Conservation (phyloP, 257 asterid genomes). For the Avicennia marina region DNA sequence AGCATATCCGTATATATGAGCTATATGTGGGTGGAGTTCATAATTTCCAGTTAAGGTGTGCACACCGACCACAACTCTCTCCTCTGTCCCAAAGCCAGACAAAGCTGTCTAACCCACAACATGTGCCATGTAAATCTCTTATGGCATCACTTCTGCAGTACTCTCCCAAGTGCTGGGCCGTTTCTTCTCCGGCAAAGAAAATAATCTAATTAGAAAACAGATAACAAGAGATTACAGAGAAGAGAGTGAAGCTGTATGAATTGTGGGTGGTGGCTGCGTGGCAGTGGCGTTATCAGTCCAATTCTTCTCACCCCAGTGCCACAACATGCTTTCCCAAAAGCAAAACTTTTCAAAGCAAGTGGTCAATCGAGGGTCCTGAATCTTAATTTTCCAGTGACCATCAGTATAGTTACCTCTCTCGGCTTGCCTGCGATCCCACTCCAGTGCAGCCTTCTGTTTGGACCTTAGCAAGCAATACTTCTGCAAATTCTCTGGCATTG, state of each 20-base stretch:
- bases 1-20: too few species aligned
- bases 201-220: too few species aligned
- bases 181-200: neutral
- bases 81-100: too few species aligned
- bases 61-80: too few species aligned
- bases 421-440: constrained; percentile 80
- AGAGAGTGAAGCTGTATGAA: constrained; percentile 32
- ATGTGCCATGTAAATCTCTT: too few species aligned
- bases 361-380: constrained; percentile 49
- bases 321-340: constrained; percentile 89
- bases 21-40: too few species aligned
- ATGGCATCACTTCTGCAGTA: constrained; percentile 10
- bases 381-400: constrained; percentile 74
- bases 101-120: too few species aligned
- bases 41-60: too few species aligned
- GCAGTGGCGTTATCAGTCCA: constrained; percentile 72
- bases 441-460: constrained; percentile 84
- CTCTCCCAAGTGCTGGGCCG: neutral
- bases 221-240: constrained; percentile 27
- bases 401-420: constrained; percentile 73
- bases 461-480: constrained; percentile 76
- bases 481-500: constrained; percentile 83
- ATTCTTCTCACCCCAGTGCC: constrained; percentile 93
- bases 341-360: constrained; percentile 76
- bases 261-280: constrained; percentile 28